Evolutionary conservation across 441 rosid genomes (phyloP).

Genomic region (Eruca vesicaria): DNA sequence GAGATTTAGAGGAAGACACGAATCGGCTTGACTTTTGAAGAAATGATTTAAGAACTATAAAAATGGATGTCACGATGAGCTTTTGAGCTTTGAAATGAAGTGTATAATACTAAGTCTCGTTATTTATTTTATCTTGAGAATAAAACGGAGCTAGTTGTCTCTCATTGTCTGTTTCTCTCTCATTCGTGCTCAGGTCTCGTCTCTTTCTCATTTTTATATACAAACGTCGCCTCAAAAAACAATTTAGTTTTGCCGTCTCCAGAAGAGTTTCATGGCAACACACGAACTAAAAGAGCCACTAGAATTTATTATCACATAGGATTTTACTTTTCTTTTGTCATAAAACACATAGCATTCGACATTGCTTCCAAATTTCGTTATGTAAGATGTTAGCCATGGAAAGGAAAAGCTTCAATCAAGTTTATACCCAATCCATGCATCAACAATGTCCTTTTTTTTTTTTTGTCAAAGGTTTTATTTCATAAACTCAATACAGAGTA

Average conservation of each 20-base stretch:
- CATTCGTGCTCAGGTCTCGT: slow-evolving; percentile 27
- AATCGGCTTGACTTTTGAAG: slow-evolving; percentile 15
- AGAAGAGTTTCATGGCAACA: not conserved
- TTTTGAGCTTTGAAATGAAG: not conserved
- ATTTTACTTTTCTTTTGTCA: no score
- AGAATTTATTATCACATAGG: no score
- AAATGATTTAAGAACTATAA: slow-evolving; percentile 8
- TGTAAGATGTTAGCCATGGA: not conserved
- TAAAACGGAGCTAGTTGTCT: not conserved
- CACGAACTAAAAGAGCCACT: not conserved
- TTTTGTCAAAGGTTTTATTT: no score
- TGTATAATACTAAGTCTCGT: slow-evolving; percentile 8
- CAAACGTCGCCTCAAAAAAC: not conserved
- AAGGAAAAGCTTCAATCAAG: not conserved
- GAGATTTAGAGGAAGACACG: slow-evolving; percentile 27
- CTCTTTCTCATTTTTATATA: not conserved
- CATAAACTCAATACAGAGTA: no score
- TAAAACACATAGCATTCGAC: not conserved
- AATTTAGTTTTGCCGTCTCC: not conserved
- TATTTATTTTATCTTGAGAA: not conserved
- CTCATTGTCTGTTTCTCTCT: not conserved
- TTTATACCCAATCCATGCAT: not conserved
- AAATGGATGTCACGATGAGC: slow-evolving; percentile 29
- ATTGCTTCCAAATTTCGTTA: not conserved
- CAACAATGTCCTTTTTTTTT: no score